Percentiles rank a stretch among this genome's conserved stretches.
These are phyloP conservation scores for Canna indica DNA, from an alignment of 176 grass and related monocot genomes.

Conservation along the genomic window DNA sequence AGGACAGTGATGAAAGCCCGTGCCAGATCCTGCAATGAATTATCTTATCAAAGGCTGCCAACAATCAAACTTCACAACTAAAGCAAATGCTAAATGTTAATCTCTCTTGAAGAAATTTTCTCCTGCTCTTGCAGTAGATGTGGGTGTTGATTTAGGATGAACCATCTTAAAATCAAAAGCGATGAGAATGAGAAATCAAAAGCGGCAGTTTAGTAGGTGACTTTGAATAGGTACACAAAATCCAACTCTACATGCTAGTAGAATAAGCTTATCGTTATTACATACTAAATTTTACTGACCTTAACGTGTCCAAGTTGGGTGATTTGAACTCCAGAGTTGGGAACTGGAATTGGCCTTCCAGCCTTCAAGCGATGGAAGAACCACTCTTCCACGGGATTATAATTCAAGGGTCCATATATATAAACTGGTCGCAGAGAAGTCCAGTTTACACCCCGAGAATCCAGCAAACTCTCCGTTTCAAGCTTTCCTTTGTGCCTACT, in stretches of 20 bases:
- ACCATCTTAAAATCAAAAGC: too few species aligned
- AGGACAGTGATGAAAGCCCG: constrained; percentile 51
- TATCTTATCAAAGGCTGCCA: not conserved
- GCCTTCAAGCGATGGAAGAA: constrained; percentile 96
- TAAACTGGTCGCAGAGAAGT: constrained; percentile 83
- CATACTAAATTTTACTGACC: too few species aligned
- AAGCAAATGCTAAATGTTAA: too few species aligned
- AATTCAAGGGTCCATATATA: constrained; percentile 95
- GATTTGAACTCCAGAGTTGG: constrained; percentile 67
- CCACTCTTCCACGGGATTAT: constrained; percentile 99
- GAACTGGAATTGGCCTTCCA: constrained; percentile 80
- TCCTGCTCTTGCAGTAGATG: too few species aligned
- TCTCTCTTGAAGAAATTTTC: too few species aligned
- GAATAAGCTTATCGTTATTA: too few species aligned
- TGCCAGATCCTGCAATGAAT: constrained; percentile 50
- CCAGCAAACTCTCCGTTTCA: constrained; percentile 79
- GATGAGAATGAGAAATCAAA: too few species aligned
- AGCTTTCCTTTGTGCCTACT: constrained; percentile 99
- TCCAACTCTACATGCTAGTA: too few species aligned
- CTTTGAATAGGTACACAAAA: too few species aligned
- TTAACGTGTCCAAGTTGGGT: constrained; percentile 99
- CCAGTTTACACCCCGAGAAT: constrained; percentile 70
- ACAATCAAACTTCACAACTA: not conserved
- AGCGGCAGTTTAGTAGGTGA: too few species aligned
- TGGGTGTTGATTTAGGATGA: too few species aligned